phyloP scores from a whole-genome alignment of 2,329 filamentous ascomycete genomes.

The Fusarium sp. region DNA sequence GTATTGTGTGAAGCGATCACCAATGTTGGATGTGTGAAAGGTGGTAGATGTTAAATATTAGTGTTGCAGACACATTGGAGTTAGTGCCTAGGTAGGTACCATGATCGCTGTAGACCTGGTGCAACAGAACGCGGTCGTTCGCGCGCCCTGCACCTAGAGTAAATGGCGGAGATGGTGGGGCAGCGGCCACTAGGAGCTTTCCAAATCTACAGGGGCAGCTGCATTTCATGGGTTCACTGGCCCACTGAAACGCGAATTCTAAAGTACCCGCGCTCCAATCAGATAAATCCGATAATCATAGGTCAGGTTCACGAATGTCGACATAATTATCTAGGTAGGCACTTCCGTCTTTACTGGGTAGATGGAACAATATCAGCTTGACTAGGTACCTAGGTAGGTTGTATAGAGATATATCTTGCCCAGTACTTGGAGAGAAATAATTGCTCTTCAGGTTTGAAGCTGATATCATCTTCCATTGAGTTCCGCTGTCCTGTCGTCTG shows the following conservation, averaged over 20 bases:
- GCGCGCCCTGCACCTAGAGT: neutral
- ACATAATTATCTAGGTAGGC: neutral
- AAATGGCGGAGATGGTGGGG: conserved; percentile 20
- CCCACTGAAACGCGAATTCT: conserved; percentile 25
- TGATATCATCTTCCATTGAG: neutral
- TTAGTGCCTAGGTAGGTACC: neutral
- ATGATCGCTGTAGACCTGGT: neutral
- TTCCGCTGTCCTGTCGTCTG: neutral
- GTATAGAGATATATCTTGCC: neutral
- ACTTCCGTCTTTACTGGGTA: neutral
- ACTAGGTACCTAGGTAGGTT: neutral
- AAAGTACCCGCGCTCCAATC: conserved; percentile 35
- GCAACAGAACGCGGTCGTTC: conserved; percentile 27
- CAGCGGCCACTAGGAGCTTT: conserved; percentile 22
- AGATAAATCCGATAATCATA: conserved; percentile 14
- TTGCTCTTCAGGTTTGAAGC: neutral
- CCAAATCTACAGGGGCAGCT: conserved; percentile 10
- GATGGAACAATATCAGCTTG: neutral
- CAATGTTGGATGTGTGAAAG: neutral
- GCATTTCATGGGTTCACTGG: neutral
- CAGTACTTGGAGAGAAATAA: neutral
- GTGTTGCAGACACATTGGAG: neutral
- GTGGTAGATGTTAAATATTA: neutral
- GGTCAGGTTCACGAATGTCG: neutral
- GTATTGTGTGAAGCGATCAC: neutral